Evolutionary conservation across 768 basidiomycete species (phyloP), one percentile per base, ranked within the genome.

Genomic region (Imleria badia): DNA sequence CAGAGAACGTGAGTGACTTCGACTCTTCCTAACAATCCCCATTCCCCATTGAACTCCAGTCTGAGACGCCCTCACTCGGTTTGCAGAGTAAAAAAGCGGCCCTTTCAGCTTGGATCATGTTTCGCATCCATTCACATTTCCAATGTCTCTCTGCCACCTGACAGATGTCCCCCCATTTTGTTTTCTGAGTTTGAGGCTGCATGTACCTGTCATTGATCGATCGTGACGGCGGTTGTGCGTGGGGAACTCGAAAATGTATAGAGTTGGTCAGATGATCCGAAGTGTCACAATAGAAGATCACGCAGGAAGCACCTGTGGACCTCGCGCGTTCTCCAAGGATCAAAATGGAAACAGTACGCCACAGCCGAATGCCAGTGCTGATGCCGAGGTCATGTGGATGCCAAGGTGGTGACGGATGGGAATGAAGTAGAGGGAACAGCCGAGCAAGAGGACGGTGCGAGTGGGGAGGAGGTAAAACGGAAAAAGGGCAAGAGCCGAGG

Each of bases 211-310:
- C 89, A 9, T 87, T 94, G n/a, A n/a, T n/a, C n/a, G 62, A 55
- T 84, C 14, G 57, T 78, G 12, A 83, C 85, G 42, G 87, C 83
- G 35, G 60, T 76, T 33, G 53, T 75, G 36, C 79, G 83, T 55
- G 88, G 91, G 49, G 94, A 96, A 70, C 59, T 92, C n/a, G 61
- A 59, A 13, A 77, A 82, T 23, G 81, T 84, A 20, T 93, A 89
- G 87, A 69, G 59, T 14, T 94, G 89, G 89, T 78, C 73, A 48
- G 91, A 93, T 70, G 78, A 75, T 15, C 72, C 20, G 63, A 67
- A 14, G 65, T 66, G 66, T 58, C 58, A 45, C 56, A 60, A 34
- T 8, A 49, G 60, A 58, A 66, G 48, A 54, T 20, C 30, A 49
- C 49, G 45, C 42, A 52, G 46, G 60, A 60, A 52, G 59, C 10